Evolutionary conservation across 768 basidiomycete genomes (phyloP).

Genomic region (Gyrodon lividus): DNA sequence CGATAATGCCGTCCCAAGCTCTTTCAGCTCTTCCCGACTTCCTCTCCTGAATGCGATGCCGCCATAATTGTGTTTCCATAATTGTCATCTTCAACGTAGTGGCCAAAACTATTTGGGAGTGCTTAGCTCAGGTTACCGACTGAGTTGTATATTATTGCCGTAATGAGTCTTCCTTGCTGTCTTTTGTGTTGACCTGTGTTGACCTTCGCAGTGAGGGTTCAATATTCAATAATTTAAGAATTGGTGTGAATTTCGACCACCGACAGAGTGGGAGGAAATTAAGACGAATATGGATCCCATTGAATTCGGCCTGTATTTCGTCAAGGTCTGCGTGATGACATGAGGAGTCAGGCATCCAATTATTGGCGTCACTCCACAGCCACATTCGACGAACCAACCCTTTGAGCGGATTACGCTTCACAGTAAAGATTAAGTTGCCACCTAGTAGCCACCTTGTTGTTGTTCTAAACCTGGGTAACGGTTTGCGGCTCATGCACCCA

Average conservation of each 20-base stretch:
- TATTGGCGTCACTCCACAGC: not conserved
- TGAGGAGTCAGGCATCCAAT: conserved; percentile 4
- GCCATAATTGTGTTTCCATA: conserved; percentile 29
- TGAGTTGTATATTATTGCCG: not conserved
- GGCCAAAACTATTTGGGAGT: conserved; percentile 10
- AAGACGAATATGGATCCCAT: conserved; percentile 8
- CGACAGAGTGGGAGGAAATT: conserved; percentile 9
- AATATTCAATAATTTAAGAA: not conserved
- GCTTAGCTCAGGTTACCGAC: conserved; percentile 11
- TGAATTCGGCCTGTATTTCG: not conserved
- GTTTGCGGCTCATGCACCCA: conserved; percentile 15
- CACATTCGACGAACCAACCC: not conserved
- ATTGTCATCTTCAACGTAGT: conserved; percentile 9
- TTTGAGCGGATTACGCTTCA: not conserved
- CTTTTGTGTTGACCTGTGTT: not conserved
- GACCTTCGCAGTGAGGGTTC: conserved; percentile 6
- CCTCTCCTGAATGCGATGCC: conserved; percentile 17
- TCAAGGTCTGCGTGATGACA: no score
- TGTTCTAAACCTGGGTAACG: conserved; percentile 11
- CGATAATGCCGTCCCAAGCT: conserved; percentile 15
- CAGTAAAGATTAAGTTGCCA: not conserved
- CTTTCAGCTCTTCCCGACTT: not conserved
- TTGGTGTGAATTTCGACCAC: conserved; percentile 1
- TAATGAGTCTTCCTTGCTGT: not conserved
- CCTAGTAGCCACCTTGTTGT: conserved; percentile 2